These are phyloP conservation scores for Dactylellina leptospora DNA, from an alignment of 2,329 filamentous ascomycete genomes.

Conservation along the genomic window DNA sequence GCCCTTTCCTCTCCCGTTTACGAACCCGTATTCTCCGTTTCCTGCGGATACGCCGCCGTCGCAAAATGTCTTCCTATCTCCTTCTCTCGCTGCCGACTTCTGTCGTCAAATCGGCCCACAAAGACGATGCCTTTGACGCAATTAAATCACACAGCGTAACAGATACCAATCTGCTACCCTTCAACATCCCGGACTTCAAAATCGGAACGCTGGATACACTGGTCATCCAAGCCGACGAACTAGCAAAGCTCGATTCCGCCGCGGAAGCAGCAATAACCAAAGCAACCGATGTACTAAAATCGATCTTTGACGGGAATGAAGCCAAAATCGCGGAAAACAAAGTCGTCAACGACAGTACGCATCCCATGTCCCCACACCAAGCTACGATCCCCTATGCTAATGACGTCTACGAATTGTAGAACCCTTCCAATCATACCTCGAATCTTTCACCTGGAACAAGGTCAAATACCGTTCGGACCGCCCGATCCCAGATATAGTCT, in stretches of 20 bases:
- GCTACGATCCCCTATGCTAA: conserved; percentile 13
- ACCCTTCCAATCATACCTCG: conserved; percentile 92
- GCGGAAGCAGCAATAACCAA: conserved; percentile 87
- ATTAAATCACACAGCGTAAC: conserved; percentile 78
- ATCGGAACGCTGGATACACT: conserved; percentile 95
- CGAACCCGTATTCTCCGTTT: conserved; percentile 27
- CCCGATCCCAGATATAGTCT: conserved; percentile 83
- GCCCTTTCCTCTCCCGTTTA: conserved; percentile 33
- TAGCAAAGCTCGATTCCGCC: conserved; percentile 82
- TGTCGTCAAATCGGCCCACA: conserved; percentile 81
- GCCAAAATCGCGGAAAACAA: conserved; percentile 85
- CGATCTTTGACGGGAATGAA: conserved; percentile 83
- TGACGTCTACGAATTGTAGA: conserved; percentile 66
- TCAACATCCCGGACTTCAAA: conserved; percentile 92
- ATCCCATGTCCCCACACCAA: conserved; percentile 20
- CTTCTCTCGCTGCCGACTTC: conserved; percentile 89
- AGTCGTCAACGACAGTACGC: conserved; percentile 89
- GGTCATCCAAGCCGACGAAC: conserved; percentile 94
- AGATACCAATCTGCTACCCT: conserved; percentile 77
- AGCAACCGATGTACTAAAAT: conserved; percentile 83
- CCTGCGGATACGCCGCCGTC: conserved; percentile 33
- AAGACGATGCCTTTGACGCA: conserved; percentile 80
- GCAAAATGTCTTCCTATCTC: conserved; percentile 71
- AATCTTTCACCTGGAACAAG: conserved; percentile 94
- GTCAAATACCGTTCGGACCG: conserved; percentile 96